phyloP scores from a whole-genome alignment of 192 early-diverging fungal genomes.

The Globomyces pollinis-pini region DNA sequence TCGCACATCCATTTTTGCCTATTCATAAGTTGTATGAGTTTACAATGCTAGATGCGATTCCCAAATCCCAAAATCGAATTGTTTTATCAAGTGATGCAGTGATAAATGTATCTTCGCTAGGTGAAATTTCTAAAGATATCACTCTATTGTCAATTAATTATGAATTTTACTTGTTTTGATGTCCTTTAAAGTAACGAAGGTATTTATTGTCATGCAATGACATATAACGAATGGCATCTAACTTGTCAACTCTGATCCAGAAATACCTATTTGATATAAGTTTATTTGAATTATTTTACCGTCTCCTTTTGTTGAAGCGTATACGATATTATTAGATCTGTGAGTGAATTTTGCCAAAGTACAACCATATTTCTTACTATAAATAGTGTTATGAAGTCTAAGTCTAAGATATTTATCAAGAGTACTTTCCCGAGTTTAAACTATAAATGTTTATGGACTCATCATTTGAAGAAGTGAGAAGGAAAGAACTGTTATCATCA shows the following conservation, averaged over 20 bases:
- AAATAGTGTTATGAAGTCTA: slow-evolving; percentile 64
- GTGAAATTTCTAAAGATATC: slow-evolving; percentile 71
- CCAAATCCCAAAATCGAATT: slow-evolving; percentile 82
- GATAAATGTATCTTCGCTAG: slow-evolving; percentile 68
- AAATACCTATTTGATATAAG: no score
- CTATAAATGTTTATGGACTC: slow-evolving; percentile 85
- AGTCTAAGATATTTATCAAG: not conserved
- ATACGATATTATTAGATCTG: slow-evolving; percentile 65
- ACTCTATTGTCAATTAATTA: no score
- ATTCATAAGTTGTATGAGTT: not conserved
- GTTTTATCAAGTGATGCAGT: slow-evolving; percentile 74
- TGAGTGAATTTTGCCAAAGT: slow-evolving; percentile 83
- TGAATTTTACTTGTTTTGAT: no score
- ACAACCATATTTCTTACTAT: slow-evolving; percentile 95
- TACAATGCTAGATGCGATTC: slow-evolving; percentile 42
- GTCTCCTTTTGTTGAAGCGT: slow-evolving; percentile 92
- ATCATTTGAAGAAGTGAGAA: slow-evolving; percentile 74
- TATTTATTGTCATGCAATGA: slow-evolving; percentile 94
- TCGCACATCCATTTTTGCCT: no score
- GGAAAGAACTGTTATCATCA: slow-evolving; percentile 49
- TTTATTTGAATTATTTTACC: slow-evolving; percentile 41
- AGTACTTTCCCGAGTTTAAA: slow-evolving; percentile 66
- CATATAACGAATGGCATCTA: slow-evolving; percentile 88
- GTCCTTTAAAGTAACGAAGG: slow-evolving; percentile 86
- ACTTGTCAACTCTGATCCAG: slow-evolving; percentile 29